Evolutionary conservation across 495 filamentous ascomycete genomes (phyloP), one percentile per base, ranked within the genome.

Genomic region (Neohortaea acidophila): DNA sequence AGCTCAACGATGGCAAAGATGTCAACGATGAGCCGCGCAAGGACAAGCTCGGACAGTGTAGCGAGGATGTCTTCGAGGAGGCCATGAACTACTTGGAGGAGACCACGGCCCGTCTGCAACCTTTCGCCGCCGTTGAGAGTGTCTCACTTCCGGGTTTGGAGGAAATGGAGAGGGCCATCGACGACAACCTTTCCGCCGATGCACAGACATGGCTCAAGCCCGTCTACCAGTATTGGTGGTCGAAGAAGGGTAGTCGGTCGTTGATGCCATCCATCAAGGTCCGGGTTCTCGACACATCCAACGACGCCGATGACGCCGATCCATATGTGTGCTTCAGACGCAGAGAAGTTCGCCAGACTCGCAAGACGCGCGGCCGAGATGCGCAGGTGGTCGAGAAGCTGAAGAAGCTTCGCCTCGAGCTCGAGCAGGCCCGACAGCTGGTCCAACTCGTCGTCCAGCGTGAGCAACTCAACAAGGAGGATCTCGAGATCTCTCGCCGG

Each of bases 281-380:
- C 14, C 41, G 42, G 8, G 38, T 45, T 8, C 84, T 92, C 38
- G 91, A 96, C 63, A 85, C 75, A 27, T 79, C 84, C 33, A 76
- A 79, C 54, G 89, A 96, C 38, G 92, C 79, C 31, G 89, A 97
- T 58, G 89, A 97, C 49, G 71, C 79, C 47, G 89, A 97, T 61
- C 91, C 89, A 38, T 97, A 91, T 57, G 86, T 97, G 56, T 97
- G 89, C 63, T 97, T 97, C 71, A 77, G 89, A 44, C 80, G 91
- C 38, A 81, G 91, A 30, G 89, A 97, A 58, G 82, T 92, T 23
- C 82, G 89, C 27, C 83, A 89, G 57, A 83, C 83, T 33, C 78
- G 89, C 48, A 96, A 94, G 62, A 97, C 89, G 22, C 77, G 89
- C 52, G 81, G 84, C 32, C 71, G 89, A 51, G 91, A 96, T 66